Base-by-base conservation (phyloP, 2,329 filamentous ascomycete species). In the Rutstroemia sp. region DNA sequence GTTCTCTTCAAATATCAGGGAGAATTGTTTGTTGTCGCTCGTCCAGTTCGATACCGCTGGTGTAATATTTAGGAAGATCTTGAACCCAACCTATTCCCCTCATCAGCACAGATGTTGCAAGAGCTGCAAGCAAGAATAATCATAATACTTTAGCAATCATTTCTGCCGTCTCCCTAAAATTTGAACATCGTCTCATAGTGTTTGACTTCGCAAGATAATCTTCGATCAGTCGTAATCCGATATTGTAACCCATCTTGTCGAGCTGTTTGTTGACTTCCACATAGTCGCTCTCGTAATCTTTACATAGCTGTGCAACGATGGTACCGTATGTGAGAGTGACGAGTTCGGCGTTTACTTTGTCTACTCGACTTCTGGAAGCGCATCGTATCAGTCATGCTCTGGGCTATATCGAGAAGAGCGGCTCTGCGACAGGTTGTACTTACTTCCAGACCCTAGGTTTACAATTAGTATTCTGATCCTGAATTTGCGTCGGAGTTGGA, bases 201-300 rank as follows among this genome's bases (percentile, higher is more conserved):
- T 90, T 92, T 5, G 91, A 94, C 73, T 96, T 97, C 66, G 94
- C 94, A 17, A 99, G 83, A 68, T 96, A 99, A 73, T 99, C 94
- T 67, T 99, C 94, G 65, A 99, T 96, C 63, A 99, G 75, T 39
- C 94, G 88, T 68, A 97, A 79, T 27, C 94, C 94, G 62, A 99
- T 99, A 68, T 97, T 97, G 76, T 97, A 96, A 55, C 94, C 94
- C 94, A 99, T 99, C 75, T 92, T 95, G 70, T 99, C 94, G 46
- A 99, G 81, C 72, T 99, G 94, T 72, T 92, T 91, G 76, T 99
- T 99, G 70, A 99, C 92, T 71, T 97, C 91, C 51, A 83, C 78
- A 70, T 99, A 99, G 74, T 97, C 90, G 67, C 83, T 86, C 66
- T 96, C 91, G 71, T 92, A 96, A 76, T 99, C 94, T 72, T 92